Conservation (phyloP, 495 filamentous ascomycete genomes). For the Cercophora scortea region DNA sequence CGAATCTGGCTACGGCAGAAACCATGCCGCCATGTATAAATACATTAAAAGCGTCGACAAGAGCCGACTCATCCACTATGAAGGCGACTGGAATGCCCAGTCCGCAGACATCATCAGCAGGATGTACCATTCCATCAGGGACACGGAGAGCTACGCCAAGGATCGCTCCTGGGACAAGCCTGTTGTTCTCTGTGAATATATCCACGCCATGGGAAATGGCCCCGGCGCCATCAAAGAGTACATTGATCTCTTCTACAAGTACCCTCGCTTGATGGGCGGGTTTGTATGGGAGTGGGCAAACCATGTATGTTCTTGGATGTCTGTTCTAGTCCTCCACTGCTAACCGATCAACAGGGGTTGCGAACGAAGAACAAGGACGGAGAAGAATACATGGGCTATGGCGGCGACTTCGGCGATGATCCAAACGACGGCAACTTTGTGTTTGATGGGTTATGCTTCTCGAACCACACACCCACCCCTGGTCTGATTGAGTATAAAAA, state of each 20-base stretch:
- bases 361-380: constrained; percentile 46
- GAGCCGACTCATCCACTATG: constrained; percentile 59
- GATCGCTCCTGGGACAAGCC: constrained; percentile 42
- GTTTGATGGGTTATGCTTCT: constrained; percentile 56
- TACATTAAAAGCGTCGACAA: constrained; percentile 50
- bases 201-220: constrained; percentile 70
- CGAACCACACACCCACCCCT: constrained; percentile 51
- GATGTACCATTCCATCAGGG: constrained; percentile 56
- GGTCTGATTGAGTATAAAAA: constrained; percentile 59
- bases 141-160: constrained; percentile 34
- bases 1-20: constrained; percentile 62
- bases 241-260: constrained; percentile 55
- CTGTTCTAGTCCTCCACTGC: background rate
- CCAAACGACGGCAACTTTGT: constrained; percentile 65
- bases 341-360: constrained; percentile 36
- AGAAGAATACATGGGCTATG: constrained; percentile 55
- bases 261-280: constrained; percentile 58
- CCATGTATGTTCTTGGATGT: constrained; percentile 32
- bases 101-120: constrained; percentile 57
- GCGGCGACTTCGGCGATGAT: constrained; percentile 66
- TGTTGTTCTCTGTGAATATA: constrained; percentile 62
- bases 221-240: constrained; percentile 63
- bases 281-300: constrained; percentile 77
- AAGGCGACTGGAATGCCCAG: constrained; percentile 51
- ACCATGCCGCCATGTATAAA: constrained; percentile 60